phyloP scores from a whole-genome alignment of 805 yeast genomes.

The Nakazawaea laoshanensis region DNA sequence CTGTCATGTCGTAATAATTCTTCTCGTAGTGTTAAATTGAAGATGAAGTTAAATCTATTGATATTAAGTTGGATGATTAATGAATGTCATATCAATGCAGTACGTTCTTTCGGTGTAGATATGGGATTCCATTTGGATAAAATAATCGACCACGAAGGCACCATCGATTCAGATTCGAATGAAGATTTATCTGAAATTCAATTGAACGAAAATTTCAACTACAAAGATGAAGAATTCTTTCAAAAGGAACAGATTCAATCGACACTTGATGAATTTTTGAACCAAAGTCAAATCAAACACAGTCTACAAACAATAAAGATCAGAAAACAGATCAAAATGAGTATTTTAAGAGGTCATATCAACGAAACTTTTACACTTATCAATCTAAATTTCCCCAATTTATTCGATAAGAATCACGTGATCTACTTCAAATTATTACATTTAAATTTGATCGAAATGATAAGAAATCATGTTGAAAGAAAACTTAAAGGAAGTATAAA shows the following conservation, averaged over 20 bases:
- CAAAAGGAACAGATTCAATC: background rate
- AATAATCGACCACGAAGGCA: slow-evolving; percentile 20
- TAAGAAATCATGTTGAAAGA: slow-evolving; percentile 39
- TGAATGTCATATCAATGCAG: slow-evolving; percentile 71
- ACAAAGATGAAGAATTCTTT: slow-evolving; percentile 10
- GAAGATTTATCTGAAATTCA: slow-evolving; percentile 14
- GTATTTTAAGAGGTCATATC: slow-evolving; percentile 53
- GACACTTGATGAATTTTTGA: slow-evolving; percentile 6
- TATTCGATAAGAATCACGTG: slow-evolving; percentile 53
- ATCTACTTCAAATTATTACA: slow-evolving; percentile 68
- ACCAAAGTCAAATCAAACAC: slow-evolving; percentile 14
- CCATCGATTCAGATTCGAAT: slow-evolving; percentile 17
- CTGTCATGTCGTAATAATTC: background rate
- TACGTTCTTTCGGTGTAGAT: slow-evolving; percentile 53
- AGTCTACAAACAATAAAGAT: slow-evolving; percentile 45
- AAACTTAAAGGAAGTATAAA: slow-evolving; percentile 14
- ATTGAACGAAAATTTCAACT: slow-evolving; percentile 11
- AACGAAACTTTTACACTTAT: slow-evolving; percentile 48
- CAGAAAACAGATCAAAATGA: slow-evolving; percentile 43
- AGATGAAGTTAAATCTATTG: slow-evolving; percentile 34
- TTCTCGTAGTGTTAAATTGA: background rate
- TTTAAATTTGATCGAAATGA: slow-evolving; percentile 73
- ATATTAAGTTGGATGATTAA: slow-evolving; percentile 67
- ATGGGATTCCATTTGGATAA: slow-evolving; percentile 23
- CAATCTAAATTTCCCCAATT: slow-evolving; percentile 51